phyloP scores from a whole-genome alignment of 441 rosid genomes.

The Pelargonium hybrid region DNA sequence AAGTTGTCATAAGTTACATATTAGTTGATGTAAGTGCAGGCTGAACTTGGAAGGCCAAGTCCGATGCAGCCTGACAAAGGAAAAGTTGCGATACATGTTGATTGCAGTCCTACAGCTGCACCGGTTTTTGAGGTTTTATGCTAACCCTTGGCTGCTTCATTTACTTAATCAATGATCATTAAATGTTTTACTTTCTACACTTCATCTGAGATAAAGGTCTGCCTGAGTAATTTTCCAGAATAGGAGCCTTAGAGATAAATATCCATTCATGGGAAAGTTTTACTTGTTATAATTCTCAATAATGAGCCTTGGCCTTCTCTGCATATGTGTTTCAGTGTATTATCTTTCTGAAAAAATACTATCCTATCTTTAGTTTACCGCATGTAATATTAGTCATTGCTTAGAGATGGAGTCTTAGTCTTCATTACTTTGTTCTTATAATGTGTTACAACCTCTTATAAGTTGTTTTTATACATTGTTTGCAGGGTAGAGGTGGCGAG shows the following conservation, averaged over 20 bases:
- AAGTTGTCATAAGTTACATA: background rate
- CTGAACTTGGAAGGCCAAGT: conserved; percentile 80
- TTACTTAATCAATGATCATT: background rate
- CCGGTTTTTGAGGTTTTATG: conserved; percentile 64
- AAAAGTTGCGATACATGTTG: conserved; percentile 56
- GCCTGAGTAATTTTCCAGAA: background rate
- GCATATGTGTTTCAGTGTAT: background rate
- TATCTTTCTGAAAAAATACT: too few relatives aligned
- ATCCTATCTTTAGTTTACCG: background rate
- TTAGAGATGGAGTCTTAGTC: background rate
- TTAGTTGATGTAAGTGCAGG: conserved; percentile 31
- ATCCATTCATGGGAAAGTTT: background rate
- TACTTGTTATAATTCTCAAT: background rate
- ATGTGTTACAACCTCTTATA: background rate
- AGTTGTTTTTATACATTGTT: conserved; percentile 14
- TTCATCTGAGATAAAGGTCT: background rate
- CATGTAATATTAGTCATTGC: background rate
- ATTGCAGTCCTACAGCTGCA: conserved; percentile 79
- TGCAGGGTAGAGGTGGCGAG: conserved; percentile 85
- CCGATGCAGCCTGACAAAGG: conserved; percentile 60
- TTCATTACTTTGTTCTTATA: background rate
- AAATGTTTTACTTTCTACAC: background rate
- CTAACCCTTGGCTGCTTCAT: background rate
- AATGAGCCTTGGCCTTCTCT: background rate
- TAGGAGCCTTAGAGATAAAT: background rate